phyloP scores from a whole-genome alignment of 768 basidiomycete species.

The Leccinum boreale region DNA sequence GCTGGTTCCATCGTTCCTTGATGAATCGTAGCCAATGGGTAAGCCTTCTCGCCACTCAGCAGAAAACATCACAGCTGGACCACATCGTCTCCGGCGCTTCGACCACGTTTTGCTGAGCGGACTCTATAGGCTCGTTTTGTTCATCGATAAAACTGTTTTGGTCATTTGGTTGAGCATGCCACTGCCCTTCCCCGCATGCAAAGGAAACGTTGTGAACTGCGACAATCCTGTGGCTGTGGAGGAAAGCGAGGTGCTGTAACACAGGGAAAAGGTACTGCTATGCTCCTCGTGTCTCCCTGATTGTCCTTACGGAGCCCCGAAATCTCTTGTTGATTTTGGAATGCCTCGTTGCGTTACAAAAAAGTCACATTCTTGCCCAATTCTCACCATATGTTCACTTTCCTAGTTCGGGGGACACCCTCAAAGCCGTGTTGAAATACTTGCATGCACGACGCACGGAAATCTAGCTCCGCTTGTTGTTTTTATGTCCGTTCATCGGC shows the following conservation, averaged over 20 bases:
- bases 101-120: conserved; percentile 4
- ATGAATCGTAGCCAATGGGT: conserved; percentile 9
- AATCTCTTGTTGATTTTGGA: not conserved
- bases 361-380: not conserved
- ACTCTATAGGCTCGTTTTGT: conserved; percentile 1
- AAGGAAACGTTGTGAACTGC: not conserved
- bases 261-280: conserved; percentile 7
- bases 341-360: conserved; percentile 18
- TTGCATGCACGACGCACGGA: not conserved
- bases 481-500: conserved; percentile 4
- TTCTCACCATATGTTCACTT: not conserved
- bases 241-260: conserved; percentile 3
- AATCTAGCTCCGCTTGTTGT: conserved; percentile 11
- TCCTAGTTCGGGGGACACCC: not conserved
- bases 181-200: not conserved
- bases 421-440: not conserved
- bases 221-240: not conserved
- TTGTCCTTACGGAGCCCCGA: conserved; percentile 1
- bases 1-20: conserved; percentile 3
- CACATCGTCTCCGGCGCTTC: conserved; percentile 7
- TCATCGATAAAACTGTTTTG: conserved; percentile 21
- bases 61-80: not conserved
- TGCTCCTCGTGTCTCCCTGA: not conserved
- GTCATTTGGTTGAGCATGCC: conserved; percentile 9
- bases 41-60: conserved; percentile 5